phyloP scores from a whole-genome alignment of 306 rosid genomes.

The Albizia julibrissin region DNA sequence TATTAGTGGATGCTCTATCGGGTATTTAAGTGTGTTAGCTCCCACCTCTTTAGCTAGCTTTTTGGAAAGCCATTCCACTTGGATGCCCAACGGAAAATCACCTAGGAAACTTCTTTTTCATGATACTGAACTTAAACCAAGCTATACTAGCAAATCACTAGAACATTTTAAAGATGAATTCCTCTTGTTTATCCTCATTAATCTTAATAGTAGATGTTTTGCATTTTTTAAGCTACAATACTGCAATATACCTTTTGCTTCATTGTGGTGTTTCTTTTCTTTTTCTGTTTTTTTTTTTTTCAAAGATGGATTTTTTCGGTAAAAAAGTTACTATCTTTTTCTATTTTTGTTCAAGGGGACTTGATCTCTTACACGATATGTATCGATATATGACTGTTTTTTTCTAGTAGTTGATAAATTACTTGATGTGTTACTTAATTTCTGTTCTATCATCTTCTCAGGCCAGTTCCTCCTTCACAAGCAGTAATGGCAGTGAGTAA shows the following conservation, averaged over 20 bases:
- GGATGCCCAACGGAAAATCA: neutral
- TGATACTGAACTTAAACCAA: neutral
- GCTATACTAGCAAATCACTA: neutral
- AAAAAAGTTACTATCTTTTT: neutral
- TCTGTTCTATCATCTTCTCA: conserved; percentile 46
- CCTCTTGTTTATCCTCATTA: neutral
- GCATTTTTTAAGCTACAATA: neutral
- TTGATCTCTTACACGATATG: neutral
- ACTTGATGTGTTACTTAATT: conserved; percentile 17
- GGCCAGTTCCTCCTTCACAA: conserved; percentile 93
- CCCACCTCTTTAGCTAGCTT: neutral
- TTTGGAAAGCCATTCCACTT: neutral
- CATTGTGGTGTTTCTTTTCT: neutral
- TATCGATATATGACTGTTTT: neutral
- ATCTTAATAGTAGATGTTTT: neutral
- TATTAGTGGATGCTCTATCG: neutral
- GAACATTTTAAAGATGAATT: neutral
- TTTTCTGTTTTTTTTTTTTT: neutral
- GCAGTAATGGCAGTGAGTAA: conserved; percentile 95
- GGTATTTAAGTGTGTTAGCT: neutral
- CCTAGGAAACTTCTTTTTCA: neutral
- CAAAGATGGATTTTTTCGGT: neutral
- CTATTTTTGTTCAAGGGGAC: too few species aligned
- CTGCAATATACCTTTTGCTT: neutral
- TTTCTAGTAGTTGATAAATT: neutral